phyloP scores from a whole-genome alignment of 2,329 filamentous ascomycete species.

The Aspergillus bombycis region DNA sequence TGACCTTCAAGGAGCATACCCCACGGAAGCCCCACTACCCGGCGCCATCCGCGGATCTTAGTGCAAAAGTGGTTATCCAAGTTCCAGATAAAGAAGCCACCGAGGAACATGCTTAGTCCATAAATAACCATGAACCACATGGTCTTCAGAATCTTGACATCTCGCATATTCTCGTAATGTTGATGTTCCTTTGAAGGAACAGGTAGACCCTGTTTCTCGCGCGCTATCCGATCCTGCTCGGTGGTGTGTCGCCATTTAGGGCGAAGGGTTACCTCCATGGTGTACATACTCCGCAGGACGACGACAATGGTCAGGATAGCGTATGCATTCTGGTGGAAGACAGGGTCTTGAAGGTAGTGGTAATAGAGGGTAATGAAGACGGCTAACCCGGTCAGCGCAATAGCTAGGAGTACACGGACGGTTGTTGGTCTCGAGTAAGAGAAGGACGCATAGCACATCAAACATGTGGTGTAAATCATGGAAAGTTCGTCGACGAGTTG shows the following conservation, averaged over 20 bases:
- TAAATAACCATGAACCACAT: slow-evolving; percentile 78
- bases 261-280: slow-evolving; percentile 71
- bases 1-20: slow-evolving; percentile 74
- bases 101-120: slow-evolving; percentile 72
- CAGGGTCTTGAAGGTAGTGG: slow-evolving; percentile 77
- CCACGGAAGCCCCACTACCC: slow-evolving; percentile 75
- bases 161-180: slow-evolving; percentile 57
- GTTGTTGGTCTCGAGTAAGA: slow-evolving; percentile 63
- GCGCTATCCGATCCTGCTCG: slow-evolving; percentile 48
- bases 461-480: slow-evolving; percentile 72
- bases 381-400: slow-evolving; percentile 60
- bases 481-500: slow-evolving; percentile 71
- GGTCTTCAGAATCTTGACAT: slow-evolving; percentile 60
- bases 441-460: slow-evolving; percentile 75
- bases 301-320: slow-evolving; percentile 71
- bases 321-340: slow-evolving; percentile 82
- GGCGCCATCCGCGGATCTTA: slow-evolving; percentile 66
- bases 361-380: slow-evolving; percentile 78
- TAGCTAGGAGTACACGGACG: slow-evolving; percentile 59
- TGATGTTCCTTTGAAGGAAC: slow-evolving; percentile 49
- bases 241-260: slow-evolving; percentile 58
- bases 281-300: slow-evolving; percentile 72
- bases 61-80: slow-evolving; percentile 78
- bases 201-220: slow-evolving; percentile 38
- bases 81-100: slow-evolving; percentile 76